A percentile compares a stretch with the other conserved stretches of the same genome.
Evolutionary conservation across 306 rosid genomes (phyloP).

Genomic region (Sicyos baderoa): DNA sequence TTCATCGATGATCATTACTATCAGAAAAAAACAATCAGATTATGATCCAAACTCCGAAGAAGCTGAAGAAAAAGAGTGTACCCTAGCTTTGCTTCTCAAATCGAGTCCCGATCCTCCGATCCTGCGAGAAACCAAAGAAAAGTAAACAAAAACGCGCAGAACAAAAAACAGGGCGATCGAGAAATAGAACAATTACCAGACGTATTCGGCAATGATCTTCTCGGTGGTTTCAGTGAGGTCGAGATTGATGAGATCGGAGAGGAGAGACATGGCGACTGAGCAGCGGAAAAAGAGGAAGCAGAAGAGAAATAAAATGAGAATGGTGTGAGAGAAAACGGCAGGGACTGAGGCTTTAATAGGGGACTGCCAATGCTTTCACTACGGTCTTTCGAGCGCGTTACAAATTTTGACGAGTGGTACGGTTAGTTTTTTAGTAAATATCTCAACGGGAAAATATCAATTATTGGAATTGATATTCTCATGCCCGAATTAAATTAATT

Average conservation of each 20-base stretch:
- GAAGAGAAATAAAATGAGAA: not conserved
- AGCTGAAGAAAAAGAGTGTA: not conserved
- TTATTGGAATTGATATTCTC: no score
- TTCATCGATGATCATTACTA: not conserved
- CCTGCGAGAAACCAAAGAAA: slow-evolving; percentile 19
- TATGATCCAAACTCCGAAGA: not conserved
- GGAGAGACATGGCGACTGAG: slow-evolving; percentile 36
- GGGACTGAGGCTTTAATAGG: not conserved
- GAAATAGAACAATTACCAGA: slow-evolving; percentile 38
- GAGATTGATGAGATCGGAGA: slow-evolving; percentile 63
- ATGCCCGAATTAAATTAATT: no score
- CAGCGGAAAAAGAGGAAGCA: not conserved
- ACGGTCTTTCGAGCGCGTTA: no score
- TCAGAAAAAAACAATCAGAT: not conserved
- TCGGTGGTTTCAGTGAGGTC: slow-evolving; percentile 51
- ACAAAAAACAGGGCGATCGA: not conserved
- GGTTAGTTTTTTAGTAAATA: no score
- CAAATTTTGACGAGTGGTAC: no score
- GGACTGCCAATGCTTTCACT: not conserved
- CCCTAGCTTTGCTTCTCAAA: slow-evolving; percentile 55
- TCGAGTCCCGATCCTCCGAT: slow-evolving; percentile 53
- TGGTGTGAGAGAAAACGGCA: not conserved
- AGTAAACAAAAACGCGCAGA: not conserved
- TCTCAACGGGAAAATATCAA: no score
- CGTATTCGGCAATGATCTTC: slow-evolving; percentile 72